Percentiles rank a stretch among this genome's conserved stretches.
phyloP scores from a whole-genome alignment of 331 rosid species.

The Spiraea crenata region DNA sequence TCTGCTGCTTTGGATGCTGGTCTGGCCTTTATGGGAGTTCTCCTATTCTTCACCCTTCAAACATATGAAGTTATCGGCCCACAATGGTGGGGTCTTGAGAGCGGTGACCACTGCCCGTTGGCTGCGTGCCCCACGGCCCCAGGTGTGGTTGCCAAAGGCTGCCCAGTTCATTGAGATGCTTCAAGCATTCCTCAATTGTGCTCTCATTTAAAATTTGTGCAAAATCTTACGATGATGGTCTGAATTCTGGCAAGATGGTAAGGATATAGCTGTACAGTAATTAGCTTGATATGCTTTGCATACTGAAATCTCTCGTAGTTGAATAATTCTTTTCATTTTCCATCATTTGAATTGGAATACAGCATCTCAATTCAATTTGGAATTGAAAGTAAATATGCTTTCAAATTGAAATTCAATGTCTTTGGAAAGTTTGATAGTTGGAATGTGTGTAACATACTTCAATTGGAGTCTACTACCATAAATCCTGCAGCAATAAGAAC shows the following conservation, averaged over 20 bases:
- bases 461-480: no score
- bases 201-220: not conserved
- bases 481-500: no score
- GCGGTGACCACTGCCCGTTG: constrained; percentile 22
- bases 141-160: constrained; percentile 25
- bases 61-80: constrained; percentile 36
- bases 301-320: not conserved
- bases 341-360: not conserved
- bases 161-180: constrained; percentile 17
- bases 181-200: not conserved
- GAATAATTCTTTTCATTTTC: no score
- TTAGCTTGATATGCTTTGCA: not conserved
- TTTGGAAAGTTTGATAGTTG: no score
- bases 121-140: constrained; percentile 31
- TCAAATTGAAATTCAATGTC: no score
- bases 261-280: not conserved
- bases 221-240: not conserved
- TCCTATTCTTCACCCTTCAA: constrained; percentile 58
- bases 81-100: constrained; percentile 12
- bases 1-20: constrained; percentile 76
- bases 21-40: constrained; percentile 55
- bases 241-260: no score
- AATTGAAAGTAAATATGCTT: not conserved
- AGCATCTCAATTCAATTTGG: not conserved
- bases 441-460: no score